A percentile compares a stretch with the other conserved stretches of the same genome.
These are phyloP conservation scores for Kwoniella mangroviensis DNA, from an alignment of 768 basidiomycete genomes.

Conservation along the genomic window DNA sequence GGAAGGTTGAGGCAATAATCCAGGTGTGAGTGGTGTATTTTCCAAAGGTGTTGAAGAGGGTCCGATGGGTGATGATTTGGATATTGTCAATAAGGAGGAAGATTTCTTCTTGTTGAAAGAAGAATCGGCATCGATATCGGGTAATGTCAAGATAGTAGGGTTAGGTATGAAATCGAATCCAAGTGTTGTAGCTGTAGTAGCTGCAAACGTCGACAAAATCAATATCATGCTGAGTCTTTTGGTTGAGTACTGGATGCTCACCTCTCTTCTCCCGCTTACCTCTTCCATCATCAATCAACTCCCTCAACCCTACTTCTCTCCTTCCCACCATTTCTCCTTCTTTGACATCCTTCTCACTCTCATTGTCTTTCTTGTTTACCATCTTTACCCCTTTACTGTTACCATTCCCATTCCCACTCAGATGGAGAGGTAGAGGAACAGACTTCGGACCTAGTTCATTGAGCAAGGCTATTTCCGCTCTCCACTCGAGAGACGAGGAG, in stretches of 20 bases:
- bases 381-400: constrained; percentile 6
- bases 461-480: constrained; percentile 39
- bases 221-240: background rate
- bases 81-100: constrained; percentile 8
- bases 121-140: constrained; percentile 24
- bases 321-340: constrained; percentile 13
- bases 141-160: constrained; percentile 41
- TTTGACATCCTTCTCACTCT: background rate
- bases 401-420: background rate
- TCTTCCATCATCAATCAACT: constrained; percentile 39
- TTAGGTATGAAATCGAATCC: constrained; percentile 53
- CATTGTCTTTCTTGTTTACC: constrained; percentile 11
- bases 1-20: constrained; percentile 14
- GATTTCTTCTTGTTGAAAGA: background rate
- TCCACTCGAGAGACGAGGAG: constrained; percentile 35
- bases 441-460: constrained; percentile 21
- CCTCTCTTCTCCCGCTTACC: constrained; percentile 48
- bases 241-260: constrained; percentile 18
- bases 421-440: constrained; percentile 10
- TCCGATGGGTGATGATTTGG: constrained; percentile 6
- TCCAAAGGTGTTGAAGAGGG: constrained; percentile 7
- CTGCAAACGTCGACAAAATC: constrained; percentile 21
- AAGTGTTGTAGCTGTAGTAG: constrained; percentile 46
- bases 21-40: constrained; percentile 31
- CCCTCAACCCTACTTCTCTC: constrained; percentile 39